Base-by-base conservation (phyloP, 345 rosid species). In the Sisymbrium altissimum region DNA sequence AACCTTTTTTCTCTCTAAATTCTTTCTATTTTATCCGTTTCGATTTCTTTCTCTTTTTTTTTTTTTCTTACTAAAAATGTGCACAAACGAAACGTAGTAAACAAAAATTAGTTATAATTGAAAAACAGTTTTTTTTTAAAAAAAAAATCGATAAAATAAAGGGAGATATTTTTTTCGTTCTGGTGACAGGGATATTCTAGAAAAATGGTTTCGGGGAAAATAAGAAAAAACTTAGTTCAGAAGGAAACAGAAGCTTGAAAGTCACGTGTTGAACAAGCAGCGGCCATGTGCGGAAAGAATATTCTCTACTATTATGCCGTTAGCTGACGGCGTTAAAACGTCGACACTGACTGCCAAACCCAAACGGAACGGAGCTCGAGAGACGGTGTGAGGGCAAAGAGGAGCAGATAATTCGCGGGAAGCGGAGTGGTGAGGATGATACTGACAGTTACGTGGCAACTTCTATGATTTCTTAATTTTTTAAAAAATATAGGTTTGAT, bases 231-330 rank as follows among this genome's bases (percentile, higher is more conserved):
- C 74, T 68, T 75, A 53, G 39, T 14, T 39, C 38, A 70, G 39
- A 77, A 64, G 80, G 61, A 55, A 70, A 64, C 75, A 56, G 62
- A 70, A 59, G 66, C 66, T 56, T 64, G 13, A 58, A 9, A 49
- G 73, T 75, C 73, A 75, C 78, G 73, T 75, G 73, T 27, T 39
- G 25, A 7, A 41, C 2, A 40, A 53, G 73, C 44, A 59, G 62
- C 27, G 67, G 54, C 65, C 75, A 77, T 70, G 80, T 77, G 76
- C 23, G 27, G 41, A 44, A 39, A 76, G 80, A 76, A 76, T 76
- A 64, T 76, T 76, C 80, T 43, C 27, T 54, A 38, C 43, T 14
- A 10, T 63, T 36, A 9, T 21, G 21, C 67, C 80, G 76, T 55
- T 70, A 70, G 38, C 40, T 70, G 27, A 70, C 75, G 71, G 33